Evolutionary conservation across 164 flowering plant species (phyloP), one percentile per base, ranked within the genome.

Genomic region (Cinnamomum micranthum): DNA sequence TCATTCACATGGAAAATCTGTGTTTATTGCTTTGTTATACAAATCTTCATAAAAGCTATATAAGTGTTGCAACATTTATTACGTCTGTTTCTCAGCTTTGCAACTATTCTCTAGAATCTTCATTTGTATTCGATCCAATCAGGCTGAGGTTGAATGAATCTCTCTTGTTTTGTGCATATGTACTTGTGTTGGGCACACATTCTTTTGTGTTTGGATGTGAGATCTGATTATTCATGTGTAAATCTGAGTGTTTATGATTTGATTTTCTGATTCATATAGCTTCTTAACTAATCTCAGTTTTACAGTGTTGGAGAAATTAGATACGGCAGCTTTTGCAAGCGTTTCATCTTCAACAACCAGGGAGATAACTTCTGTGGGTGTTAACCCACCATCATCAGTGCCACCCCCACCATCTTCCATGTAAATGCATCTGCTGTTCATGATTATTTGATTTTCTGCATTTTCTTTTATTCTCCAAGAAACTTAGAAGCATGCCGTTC

Each of bases 311-410:
- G 81, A 78, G 74, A 84, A 71, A 68, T 68, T 62, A 59, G 75
- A 79, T 17, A 24, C 67, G 20, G 85, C 80, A 3, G 59, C 69
- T 69, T 89, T 94, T 80, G 94, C 95, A 7, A 89, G 89, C 68
- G 77, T 88, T 75, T 78, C 88, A 78, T 82, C 94, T 50, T 87
- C 94, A 50, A 82, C 75, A 64, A 75, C 80, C 75, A 79, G 73
- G 59, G 88, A 88, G 76, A 88, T 92, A 19, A 77, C 96, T 72
- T 90, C 97, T 33, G 87, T 94, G 81, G 96, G 87, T 60, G 89
- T 85, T 55, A 85, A 76, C 73, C 97, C 98, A 14, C 91, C 72
- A 71, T 50, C 74, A 58, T 63, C 86, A 19, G 78, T 78, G 67
- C 91, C 94, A 65, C 87, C 95, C 19, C 84, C 93, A 20, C 69